phyloP scores from a whole-genome alignment of 176 grass and related monocot species.

The Carex pumila region DNA sequence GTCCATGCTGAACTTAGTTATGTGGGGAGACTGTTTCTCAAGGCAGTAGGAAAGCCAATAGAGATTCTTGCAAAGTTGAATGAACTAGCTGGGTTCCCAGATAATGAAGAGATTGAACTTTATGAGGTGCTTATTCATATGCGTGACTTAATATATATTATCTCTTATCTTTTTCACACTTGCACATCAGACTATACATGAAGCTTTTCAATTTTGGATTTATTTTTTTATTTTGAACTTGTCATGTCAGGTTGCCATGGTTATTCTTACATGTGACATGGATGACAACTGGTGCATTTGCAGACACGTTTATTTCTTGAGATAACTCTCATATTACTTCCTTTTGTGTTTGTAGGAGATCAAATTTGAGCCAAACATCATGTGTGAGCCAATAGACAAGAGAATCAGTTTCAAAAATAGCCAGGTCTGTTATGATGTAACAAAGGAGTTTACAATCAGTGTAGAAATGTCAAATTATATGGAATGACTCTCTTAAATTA shows the following conservation, averaged over 20 bases:
- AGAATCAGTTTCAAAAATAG: conserved; percentile 52
- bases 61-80: conserved; percentile 76
- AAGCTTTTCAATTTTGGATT: not conserved
- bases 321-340: conserved; percentile 23
- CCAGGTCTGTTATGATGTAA: conserved; percentile 46
- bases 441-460: not conserved
- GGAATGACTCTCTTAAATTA: conserved; percentile 19
- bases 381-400: conserved; percentile 79
- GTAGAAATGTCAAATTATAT: not conserved
- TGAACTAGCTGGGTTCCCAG: conserved; percentile 71
- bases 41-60: conserved; percentile 64
- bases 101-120: conserved; percentile 79
- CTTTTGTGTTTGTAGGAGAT: conserved; percentile 53
- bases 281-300: not conserved
- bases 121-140: conserved; percentile 44
- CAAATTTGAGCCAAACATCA: conserved; percentile 82
- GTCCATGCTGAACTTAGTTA: conserved; percentile 44
- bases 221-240: not conserved
- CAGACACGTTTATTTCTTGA: not conserved
- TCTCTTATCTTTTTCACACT: not conserved
- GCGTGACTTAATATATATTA: not conserved
- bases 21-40: conserved; percentile 68
- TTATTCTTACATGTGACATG: not conserved
- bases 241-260: not conserved
- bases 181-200: conserved; percentile 2